Conservation (phyloP, 345 rosid species). For the Citrus medica region DNA sequence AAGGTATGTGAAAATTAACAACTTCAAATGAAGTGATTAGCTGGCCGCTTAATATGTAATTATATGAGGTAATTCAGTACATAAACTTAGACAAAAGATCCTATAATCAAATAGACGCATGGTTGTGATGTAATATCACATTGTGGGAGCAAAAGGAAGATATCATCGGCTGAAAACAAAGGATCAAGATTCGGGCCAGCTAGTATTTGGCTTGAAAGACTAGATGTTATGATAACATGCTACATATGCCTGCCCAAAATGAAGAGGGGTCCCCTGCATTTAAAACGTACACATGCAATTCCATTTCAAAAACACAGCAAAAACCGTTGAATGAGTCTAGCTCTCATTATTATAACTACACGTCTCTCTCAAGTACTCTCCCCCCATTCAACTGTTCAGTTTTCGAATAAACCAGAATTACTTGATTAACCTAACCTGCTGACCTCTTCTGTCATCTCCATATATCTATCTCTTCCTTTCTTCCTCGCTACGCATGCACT, state of each 20-base stretch:
- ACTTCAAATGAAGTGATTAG: neutral
- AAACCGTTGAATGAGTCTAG: slow-evolving; percentile 15
- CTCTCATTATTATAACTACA: neutral
- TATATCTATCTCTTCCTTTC: neutral
- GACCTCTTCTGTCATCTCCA: neutral
- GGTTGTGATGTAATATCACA: neutral
- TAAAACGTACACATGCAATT: slow-evolving; percentile 39
- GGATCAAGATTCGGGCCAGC: neutral
- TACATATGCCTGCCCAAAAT: neutral
- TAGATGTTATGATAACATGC: no score
- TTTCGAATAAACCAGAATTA: neutral
- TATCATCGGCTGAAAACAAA: neutral
- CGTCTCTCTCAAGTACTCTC: neutral
- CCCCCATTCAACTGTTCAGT: neutral
- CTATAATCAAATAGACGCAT: neutral
- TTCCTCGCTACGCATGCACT: neutral
- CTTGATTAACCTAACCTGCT: slow-evolving; percentile 1
- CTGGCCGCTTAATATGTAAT: neutral
- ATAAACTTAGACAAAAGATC: neutral
- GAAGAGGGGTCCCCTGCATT: slow-evolving; percentile 26
- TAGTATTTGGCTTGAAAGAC: neutral
- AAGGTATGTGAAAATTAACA: neutral
- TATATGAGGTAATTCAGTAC: neutral
- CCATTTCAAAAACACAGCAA: slow-evolving; percentile 15
- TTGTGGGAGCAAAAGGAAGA: no score